These are phyloP conservation scores for Mycena sp. DNA, from an alignment of 1,284 basidiomycete genomes.

Conservation along the genomic window DNA sequence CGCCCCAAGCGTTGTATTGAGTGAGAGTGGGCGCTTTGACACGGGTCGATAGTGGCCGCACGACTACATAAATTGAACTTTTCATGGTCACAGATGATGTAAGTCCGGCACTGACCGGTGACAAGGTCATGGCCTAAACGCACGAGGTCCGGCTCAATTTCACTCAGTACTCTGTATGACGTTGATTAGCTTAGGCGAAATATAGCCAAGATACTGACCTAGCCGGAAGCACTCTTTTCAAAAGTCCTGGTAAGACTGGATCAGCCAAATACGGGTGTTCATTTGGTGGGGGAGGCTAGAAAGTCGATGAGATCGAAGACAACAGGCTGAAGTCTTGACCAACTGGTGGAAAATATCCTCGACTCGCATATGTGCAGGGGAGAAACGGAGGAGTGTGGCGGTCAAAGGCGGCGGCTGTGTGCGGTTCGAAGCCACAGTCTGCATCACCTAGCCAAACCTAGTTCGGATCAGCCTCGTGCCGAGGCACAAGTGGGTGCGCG, in stretches of 20 bases:
- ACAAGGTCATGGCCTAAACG: constrained; percentile 62
- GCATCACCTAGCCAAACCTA: too few relatives aligned
- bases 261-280: constrained; percentile 68
- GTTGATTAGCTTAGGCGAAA: neutral
- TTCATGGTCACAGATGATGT: neutral
- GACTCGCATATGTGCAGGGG: too few relatives aligned
- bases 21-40: constrained; percentile 59
- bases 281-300: constrained; percentile 51
- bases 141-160: constrained; percentile 58
- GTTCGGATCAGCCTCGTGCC: too few relatives aligned
- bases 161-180: constrained; percentile 45
- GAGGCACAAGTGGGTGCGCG: too few relatives aligned
- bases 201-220: constrained; percentile 41
- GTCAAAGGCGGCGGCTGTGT: too few relatives aligned
- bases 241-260: constrained; percentile 61
- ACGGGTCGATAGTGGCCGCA: constrained; percentile 55
- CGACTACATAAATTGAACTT: constrained; percentile 43
- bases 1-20: constrained; percentile 78
- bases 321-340: constrained; percentile 24
- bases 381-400: too few relatives aligned
- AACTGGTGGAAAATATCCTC: constrained; percentile 71
- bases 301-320: neutral
- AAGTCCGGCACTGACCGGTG: constrained; percentile 50
- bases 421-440: too few relatives aligned
- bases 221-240: constrained; percentile 63